phyloP scores from a whole-genome alignment of 345 rosid genomes.

The Gossypium arboreum region DNA sequence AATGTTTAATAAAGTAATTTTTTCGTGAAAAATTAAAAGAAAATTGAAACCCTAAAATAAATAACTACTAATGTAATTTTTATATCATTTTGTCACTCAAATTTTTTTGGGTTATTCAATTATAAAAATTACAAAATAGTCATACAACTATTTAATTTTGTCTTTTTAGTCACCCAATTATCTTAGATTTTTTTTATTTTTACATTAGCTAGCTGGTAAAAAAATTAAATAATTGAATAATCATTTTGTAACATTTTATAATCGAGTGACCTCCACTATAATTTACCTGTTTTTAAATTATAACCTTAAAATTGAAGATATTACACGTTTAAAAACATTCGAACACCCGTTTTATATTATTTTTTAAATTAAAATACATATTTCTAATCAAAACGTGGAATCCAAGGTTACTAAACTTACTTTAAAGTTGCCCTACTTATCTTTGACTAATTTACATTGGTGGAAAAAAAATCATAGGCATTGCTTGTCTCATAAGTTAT shows the following conservation, averaged over 20 bases:
- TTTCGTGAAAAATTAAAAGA: too few relatives aligned
- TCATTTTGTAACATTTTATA: too few relatives aligned
- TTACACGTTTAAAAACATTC: fast-evolving
- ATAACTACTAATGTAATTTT: too few relatives aligned
- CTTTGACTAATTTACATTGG: neutral
- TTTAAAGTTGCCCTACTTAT: neutral
- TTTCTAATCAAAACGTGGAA: neutral
- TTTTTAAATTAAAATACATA: too few relatives aligned
- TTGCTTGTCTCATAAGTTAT: neutral
- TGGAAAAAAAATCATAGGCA: neutral
- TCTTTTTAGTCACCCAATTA: too few relatives aligned
- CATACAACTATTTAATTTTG: too few relatives aligned
- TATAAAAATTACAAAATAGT: fast-evolving
- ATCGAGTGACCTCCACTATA: fast-evolving
- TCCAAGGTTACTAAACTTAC: neutral
- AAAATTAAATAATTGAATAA: too few relatives aligned
- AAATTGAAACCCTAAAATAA: too few relatives aligned
- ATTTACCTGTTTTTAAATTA: fast-evolving
- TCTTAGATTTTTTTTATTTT: fast-evolving
- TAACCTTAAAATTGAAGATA: too few relatives aligned
- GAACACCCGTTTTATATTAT: fast-evolving
- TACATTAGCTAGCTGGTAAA: fast-evolving
- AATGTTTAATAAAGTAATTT: too few relatives aligned
- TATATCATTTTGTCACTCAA: too few relatives aligned
- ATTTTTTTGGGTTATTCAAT: fast-evolving